Evolutionary conservation across 345 rosid species (phyloP).

Genomic region (Brassica carinata): DNA sequence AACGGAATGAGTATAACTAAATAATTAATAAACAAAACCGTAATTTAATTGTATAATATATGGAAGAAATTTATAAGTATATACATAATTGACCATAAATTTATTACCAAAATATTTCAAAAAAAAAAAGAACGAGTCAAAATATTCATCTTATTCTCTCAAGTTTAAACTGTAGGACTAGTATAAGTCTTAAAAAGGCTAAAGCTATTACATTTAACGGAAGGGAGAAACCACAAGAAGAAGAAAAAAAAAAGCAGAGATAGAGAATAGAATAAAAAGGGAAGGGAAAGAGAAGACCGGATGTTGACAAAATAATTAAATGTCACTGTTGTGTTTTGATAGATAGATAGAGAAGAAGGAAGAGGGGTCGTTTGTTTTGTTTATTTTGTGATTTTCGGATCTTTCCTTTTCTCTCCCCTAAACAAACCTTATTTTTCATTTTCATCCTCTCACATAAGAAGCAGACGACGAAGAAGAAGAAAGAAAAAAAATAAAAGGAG

Average conservation of each 20-base stretch:
- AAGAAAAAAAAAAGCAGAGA: constrained; percentile 46
- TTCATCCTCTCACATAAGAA: constrained; percentile 44
- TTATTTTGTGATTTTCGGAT: constrained; percentile 47
- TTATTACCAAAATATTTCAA: neutral
- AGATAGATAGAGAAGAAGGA: neutral
- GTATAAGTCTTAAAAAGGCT: neutral
- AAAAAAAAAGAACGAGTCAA: neutral
- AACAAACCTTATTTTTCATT: constrained; percentile 6
- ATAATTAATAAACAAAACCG: no score
- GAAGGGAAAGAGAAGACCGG: constrained; percentile 82
- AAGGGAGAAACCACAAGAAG: neutral
- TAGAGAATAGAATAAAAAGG: constrained; percentile 61
- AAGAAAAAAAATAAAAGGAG: constrained; percentile 26
- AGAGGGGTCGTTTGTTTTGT: constrained; percentile 64
- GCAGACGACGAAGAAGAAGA: constrained; percentile 16
- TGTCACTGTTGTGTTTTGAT: constrained; percentile 69
- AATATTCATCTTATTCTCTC: neutral
- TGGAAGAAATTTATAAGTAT: neutral
- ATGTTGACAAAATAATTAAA: constrained; percentile 89
- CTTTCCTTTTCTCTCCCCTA: constrained; percentile 45
- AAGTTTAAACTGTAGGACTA: neutral
- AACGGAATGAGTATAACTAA: no score
- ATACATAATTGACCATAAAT: neutral
- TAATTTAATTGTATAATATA: neutral
- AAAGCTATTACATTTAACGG: neutral